phyloP scores from a whole-genome alignment of 805 yeast species.

The Wickerhamiella sorbophila region DNA sequence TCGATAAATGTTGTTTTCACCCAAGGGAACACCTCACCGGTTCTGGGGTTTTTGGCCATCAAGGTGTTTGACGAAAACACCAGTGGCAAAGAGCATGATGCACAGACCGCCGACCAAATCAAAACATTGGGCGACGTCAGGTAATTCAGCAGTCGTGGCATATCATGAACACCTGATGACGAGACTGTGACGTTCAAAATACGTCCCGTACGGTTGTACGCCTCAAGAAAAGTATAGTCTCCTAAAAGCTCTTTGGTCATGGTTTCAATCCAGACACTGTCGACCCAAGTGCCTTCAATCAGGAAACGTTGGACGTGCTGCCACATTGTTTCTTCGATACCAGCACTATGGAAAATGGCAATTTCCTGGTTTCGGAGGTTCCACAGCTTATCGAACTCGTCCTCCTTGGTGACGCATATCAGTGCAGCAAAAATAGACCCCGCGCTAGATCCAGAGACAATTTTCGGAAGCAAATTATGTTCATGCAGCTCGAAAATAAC shows the following conservation, averaged over 20 bases:
- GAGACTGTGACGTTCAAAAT: slow-evolving; percentile 91
- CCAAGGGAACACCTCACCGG: slow-evolving; percentile 72
- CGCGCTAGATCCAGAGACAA: slow-evolving; percentile 88
- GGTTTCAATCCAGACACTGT: slow-evolving; percentile 49
- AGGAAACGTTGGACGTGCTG: slow-evolving; percentile 45
- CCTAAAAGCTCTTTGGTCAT: slow-evolving; percentile 75
- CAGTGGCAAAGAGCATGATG: slow-evolving; percentile 90
- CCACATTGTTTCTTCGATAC: slow-evolving; percentile 38
- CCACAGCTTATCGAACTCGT: slow-evolving; percentile 43
- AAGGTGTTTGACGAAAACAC: slow-evolving; percentile 76
- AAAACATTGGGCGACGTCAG: slow-evolving; percentile 87
- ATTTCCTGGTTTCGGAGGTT: slow-evolving; percentile 34
- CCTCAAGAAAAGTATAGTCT: slow-evolving; percentile 84
- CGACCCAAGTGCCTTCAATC: slow-evolving; percentile 84
- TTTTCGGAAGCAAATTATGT: slow-evolving; percentile 62
- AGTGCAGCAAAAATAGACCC: slow-evolving; percentile 92
- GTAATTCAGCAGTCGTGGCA: slow-evolving; percentile 75
- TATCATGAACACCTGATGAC: slow-evolving; percentile 80
- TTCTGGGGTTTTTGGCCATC: slow-evolving; percentile 63
- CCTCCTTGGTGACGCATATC: slow-evolving; percentile 63
- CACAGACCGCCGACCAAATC: slow-evolving; percentile 79
- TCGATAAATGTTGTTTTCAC: slow-evolving; percentile 72
- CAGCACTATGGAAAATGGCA: slow-evolving; percentile 44
- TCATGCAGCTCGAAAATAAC: slow-evolving; percentile 70
- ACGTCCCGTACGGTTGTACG: slow-evolving; percentile 84